These are phyloP conservation scores for Pseudogymnoascus sp. DNA, from an alignment of 2,329 filamentous ascomycete genomes.

Conservation along the genomic window DNA sequence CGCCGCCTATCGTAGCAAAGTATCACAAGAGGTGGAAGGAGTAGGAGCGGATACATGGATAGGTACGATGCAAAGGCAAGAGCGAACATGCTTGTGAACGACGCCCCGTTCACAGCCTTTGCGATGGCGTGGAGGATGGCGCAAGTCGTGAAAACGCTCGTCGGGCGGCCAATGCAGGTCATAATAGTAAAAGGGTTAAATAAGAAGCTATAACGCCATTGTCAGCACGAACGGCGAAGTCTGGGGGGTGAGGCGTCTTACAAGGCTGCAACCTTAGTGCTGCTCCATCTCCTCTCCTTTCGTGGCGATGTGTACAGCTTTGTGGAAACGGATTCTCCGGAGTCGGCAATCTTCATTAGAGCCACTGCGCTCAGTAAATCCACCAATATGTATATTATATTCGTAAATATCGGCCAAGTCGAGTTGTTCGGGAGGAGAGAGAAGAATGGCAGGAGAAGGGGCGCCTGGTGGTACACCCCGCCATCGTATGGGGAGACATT, in stretches of 20 bases:
- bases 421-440: conserved; percentile 65
- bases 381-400: conserved; percentile 69
- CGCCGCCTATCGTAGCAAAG: conserved; percentile 62
- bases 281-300: conserved; percentile 6
- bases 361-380: conserved; percentile 78
- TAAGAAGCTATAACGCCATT: conserved; percentile 55
- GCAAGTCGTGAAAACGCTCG: conserved; percentile 78
- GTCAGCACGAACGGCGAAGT: background rate
- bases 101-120: conserved; percentile 66
- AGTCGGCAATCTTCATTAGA: conserved; percentile 69
- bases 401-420: conserved; percentile 60
- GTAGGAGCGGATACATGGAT: conserved; percentile 80
- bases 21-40: conserved; percentile 73
- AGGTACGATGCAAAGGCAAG: conserved; percentile 83
- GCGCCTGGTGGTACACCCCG: conserved; percentile 72
- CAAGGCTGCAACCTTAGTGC: conserved; percentile 61
- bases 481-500: conserved; percentile 97
- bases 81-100: conserved; percentile 70
- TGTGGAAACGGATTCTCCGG: conserved; percentile 57
- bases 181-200: conserved; percentile 93
- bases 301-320: conserved; percentile 6
- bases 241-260: conserved; percentile 35
- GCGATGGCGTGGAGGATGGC: conserved; percentile 78
- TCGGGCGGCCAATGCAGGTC: conserved; percentile 82
- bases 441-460: conserved; percentile 79